Percentiles rank a stretch among this genome's conserved stretches.
Conservation (phyloP, 805 yeast genomes). For the Starmerella etchellsii region DNA sequence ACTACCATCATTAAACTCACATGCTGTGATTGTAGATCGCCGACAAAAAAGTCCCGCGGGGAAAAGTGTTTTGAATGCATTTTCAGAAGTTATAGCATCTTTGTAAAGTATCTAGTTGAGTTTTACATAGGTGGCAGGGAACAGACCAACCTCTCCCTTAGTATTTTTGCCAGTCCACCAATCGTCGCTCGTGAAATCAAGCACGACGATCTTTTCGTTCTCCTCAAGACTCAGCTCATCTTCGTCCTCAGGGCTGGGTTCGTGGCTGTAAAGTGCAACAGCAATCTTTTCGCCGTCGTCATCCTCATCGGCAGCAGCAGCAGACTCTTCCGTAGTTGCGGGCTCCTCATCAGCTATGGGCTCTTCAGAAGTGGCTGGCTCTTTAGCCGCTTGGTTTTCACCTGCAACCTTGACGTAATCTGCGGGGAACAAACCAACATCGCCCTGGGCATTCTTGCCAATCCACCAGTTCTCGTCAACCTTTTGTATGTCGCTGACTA, state of each 20-base stretch:
- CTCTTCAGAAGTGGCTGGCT: no score
- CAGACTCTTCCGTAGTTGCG: no score
- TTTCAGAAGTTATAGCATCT: no score
- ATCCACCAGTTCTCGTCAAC: slow-evolving; percentile 84
- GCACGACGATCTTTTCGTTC: slow-evolving; percentile 67
- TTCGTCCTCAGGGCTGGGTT: slow-evolving; percentile 87
- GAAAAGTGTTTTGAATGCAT: slow-evolving; percentile 19
- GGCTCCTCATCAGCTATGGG: not conserved
- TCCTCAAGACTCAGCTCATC: slow-evolving; percentile 78
- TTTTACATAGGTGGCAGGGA: slow-evolving; percentile 80
- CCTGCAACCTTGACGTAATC: slow-evolving; percentile 50
- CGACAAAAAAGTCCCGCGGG: slow-evolving; percentile 24
- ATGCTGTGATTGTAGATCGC: slow-evolving; percentile 75
- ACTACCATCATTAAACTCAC: slow-evolving; percentile 65
- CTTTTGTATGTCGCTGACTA: slow-evolving; percentile 50
- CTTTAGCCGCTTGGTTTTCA: slow-evolving; percentile 17
- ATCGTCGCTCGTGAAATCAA: slow-evolving; percentile 83
- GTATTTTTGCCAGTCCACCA: slow-evolving; percentile 87
- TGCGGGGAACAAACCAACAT: slow-evolving; percentile 79
- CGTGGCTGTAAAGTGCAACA: slow-evolving; percentile 64
- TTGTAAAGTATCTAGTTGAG: slow-evolving; percentile 16
- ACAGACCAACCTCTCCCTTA: slow-evolving; percentile 65
- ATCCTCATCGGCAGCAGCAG: slow-evolving; percentile 6
- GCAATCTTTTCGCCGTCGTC: slow-evolving; percentile 35
- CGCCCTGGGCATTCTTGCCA: slow-evolving; percentile 64